These are phyloP conservation scores for Marchantia polymorpha DNA, from an alignment of 225 moss, liverwort and hornwort genomes.

Conservation along the genomic window DNA sequence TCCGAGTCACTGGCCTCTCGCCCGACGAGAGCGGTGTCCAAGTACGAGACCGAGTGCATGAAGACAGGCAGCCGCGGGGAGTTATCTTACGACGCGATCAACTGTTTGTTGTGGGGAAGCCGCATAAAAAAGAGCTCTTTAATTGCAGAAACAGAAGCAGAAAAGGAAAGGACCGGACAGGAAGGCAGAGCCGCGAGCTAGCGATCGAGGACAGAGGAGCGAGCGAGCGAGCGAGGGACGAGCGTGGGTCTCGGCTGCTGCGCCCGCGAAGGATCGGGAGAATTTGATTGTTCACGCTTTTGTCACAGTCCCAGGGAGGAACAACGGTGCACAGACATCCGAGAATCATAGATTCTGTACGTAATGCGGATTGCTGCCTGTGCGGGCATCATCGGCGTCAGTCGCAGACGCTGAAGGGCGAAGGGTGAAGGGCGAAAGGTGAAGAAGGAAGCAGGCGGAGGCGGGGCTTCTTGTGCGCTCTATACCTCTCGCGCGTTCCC, in stretches of 20 bases:
- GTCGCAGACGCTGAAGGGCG: neutral
- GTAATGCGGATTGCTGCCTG: neutral
- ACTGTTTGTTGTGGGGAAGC: neutral
- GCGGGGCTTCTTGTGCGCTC: neutral
- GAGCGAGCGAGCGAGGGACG: neutral
- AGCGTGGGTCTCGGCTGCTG: neutral
- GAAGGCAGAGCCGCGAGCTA: neutral
- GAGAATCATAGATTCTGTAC: neutral
- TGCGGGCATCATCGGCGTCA: neutral
- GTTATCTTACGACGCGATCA: neutral
- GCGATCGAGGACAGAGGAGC: neutral
- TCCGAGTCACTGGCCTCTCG: too few species aligned
- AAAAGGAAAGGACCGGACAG: neutral
- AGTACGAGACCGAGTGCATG: neutral
- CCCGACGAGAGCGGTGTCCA: neutral
- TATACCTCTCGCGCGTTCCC: neutral
- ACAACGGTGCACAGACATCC: neutral
- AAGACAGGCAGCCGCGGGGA: neutral
- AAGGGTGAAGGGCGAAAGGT: neutral
- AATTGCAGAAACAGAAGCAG: too few species aligned
- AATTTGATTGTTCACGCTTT: slow-evolving; percentile 1
- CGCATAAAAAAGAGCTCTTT: neutral
- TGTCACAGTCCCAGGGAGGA: neutral
- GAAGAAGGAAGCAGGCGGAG: neutral
- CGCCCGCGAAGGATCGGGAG: neutral